phyloP scores from a whole-genome alignment of 371 early-diverging fungal species.

The Syncephalastrum sp. region DNA sequence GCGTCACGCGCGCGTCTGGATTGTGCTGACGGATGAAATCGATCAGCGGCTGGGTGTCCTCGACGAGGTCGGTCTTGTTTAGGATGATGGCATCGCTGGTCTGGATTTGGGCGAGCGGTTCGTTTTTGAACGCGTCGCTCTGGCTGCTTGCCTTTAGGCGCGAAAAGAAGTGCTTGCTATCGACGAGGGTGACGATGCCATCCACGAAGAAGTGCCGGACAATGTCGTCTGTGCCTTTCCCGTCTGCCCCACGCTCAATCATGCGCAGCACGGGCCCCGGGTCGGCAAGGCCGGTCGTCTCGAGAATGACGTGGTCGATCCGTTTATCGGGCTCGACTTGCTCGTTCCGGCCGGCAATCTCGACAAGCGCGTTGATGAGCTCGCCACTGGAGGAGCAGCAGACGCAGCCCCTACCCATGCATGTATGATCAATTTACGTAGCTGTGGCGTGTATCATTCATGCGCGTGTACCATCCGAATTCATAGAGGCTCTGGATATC shows the following conservation, averaged over 20 bases:
- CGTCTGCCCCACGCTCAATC: constrained; percentile 29
- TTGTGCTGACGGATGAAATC: constrained; percentile 20
- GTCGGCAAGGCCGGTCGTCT: constrained; percentile 41
- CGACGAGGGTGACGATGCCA: constrained; percentile 32
- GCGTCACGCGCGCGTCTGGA: constrained; percentile 15
- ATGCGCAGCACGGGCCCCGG: constrained; percentile 34
- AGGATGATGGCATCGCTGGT: constrained; percentile 31
- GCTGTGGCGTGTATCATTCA: neutral
- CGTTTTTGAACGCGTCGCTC: constrained; percentile 37
- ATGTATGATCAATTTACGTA: neutral
- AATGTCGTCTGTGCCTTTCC: constrained; percentile 28
- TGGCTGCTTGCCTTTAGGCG: constrained; percentile 1
- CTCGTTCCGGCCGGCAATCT: constrained; percentile 25
- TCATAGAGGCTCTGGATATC: constrained; percentile 37
- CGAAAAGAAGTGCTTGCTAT: constrained; percentile 24
- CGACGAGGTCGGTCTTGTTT: constrained; percentile 35
- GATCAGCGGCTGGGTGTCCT: constrained; percentile 5
- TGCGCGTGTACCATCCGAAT: constrained; percentile 29
- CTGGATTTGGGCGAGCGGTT: constrained; percentile 32
- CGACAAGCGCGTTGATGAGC: constrained; percentile 26
- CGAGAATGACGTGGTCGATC: constrained; percentile 29
- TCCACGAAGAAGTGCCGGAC: constrained; percentile 33
- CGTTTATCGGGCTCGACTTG: constrained; percentile 12
- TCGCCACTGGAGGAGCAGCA: constrained; percentile 41
- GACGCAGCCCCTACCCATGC: constrained; percentile 31